A percentile compares a stretch with the other conserved stretches of the same genome.
These are phyloP conservation scores for Pyrus communis DNA, from an alignment of 306 rosid species.

Conservation along the genomic window DNA sequence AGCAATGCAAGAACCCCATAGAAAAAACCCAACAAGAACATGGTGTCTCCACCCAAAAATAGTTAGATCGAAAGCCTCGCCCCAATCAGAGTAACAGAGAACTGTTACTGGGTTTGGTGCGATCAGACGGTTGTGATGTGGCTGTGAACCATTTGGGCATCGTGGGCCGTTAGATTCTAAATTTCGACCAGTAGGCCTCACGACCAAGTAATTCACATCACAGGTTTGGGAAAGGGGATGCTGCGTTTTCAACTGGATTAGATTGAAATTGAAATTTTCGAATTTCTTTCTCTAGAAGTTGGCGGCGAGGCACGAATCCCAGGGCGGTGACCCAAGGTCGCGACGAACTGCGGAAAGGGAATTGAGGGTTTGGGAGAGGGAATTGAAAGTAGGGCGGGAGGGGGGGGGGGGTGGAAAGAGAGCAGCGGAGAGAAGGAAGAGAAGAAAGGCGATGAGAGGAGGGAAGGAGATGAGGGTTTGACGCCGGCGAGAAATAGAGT, in stretches of 20 bases:
- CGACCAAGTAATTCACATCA: too few relatives aligned
- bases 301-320: slow-evolving; percentile 35
- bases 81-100: slow-evolving; percentile 15
- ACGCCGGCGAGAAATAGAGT: slow-evolving; percentile 29
- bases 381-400: slow-evolving; percentile 9
- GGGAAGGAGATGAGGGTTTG: slow-evolving; percentile 58
- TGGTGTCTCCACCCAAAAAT: slow-evolving; percentile 9
- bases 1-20: slow-evolving; percentile 76
- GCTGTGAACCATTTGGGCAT: too few relatives aligned
- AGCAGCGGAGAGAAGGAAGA: slow-evolving; percentile 36
- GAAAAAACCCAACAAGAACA: slow-evolving; percentile 76
- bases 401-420: slow-evolving; percentile 37
- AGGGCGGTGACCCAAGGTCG: slow-evolving; percentile 7
- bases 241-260: too few relatives aligned
- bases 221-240: too few relatives aligned
- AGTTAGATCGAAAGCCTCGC: slow-evolving; percentile 32
- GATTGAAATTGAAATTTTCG: too few relatives aligned
- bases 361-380: slow-evolving; percentile 27
- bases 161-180: background rate
- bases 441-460: slow-evolving; percentile 50
- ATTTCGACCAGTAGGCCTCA: background rate
- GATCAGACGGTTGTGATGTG: background rate
- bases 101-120: background rate
- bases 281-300: too few relatives aligned
- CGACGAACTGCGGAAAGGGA: slow-evolving; percentile 10